Evolutionary conservation across 192 early-diverging fungal species (phyloP).

Genomic region (Backusella mclennaniae): DNA sequence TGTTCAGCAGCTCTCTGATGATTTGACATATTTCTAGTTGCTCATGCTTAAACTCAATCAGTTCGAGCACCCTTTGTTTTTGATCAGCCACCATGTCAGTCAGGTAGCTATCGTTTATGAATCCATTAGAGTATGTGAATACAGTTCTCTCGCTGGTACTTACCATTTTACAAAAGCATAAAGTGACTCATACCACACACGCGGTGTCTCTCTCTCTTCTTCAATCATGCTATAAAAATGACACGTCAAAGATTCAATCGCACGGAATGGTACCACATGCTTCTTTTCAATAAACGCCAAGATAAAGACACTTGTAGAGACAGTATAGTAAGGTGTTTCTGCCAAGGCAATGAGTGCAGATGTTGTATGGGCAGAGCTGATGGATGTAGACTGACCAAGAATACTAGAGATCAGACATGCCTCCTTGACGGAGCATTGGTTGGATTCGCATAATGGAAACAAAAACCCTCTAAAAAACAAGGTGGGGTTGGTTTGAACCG

Average conservation of each 20-base stretch:
- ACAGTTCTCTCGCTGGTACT: background rate
- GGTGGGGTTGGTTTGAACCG: background rate
- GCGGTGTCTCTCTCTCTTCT: background rate
- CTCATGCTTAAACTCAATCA: background rate
- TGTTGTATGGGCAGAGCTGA: background rate
- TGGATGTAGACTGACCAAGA: background rate
- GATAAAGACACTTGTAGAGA: slow-evolving; percentile 5
- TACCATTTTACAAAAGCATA: slow-evolving; percentile 13
- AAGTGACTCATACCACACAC: slow-evolving; percentile 10
- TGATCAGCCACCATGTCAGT: background rate
- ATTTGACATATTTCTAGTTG: background rate
- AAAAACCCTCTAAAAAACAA: slow-evolving; percentile 5
- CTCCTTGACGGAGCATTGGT: background rate
- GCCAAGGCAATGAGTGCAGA: background rate
- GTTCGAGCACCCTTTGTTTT: background rate
- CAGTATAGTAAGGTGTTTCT: background rate
- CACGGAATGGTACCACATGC: background rate
- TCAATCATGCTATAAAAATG: background rate
- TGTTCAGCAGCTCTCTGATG: background rate
- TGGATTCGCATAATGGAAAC: slow-evolving; percentile 10
- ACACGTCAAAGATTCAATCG: background rate
- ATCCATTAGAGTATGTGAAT: background rate
- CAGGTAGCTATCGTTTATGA: background rate
- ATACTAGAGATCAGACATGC: background rate
- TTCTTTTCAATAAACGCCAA: slow-evolving; percentile 8